These are phyloP conservation scores for Colletotrichum viniferum DNA, from an alignment of 2,329 filamentous ascomycete genomes.

Conservation along the genomic window DNA sequence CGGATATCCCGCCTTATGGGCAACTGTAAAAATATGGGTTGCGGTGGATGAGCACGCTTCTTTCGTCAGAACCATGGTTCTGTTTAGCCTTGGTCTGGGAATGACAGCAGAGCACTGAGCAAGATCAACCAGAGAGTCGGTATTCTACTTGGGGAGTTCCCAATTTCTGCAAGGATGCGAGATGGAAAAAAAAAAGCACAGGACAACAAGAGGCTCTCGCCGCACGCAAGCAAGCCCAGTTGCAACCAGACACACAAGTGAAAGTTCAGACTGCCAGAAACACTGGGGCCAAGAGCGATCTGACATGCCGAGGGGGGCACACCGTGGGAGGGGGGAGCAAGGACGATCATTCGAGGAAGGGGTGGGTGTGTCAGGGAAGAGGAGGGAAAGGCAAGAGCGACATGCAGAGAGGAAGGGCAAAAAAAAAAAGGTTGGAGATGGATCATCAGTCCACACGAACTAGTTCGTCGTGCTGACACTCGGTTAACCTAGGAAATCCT, in stretches of 20 bases:
- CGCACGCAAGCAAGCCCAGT: neutral
- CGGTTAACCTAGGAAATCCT: neutral
- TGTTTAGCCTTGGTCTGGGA: neutral
- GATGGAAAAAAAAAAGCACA: neutral
- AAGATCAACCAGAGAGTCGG: neutral
- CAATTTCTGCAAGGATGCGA: slow-evolving; percentile 1
- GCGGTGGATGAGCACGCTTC: neutral
- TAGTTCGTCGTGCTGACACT: slow-evolving; percentile 1
- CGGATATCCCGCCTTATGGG: neutral
- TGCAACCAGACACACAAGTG: neutral
- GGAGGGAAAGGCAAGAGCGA: neutral
- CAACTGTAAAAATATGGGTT: neutral
- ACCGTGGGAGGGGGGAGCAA: neutral
- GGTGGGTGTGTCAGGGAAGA: neutral
- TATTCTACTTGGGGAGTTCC: neutral
- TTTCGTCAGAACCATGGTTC: neutral
- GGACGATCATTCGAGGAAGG: neutral
- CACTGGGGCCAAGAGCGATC: neutral
- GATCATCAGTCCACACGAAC: slow-evolving; percentile 1
- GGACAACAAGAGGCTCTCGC: slow-evolving; percentile 13
- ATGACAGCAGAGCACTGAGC: neutral
- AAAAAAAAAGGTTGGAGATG: neutral
- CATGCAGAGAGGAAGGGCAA: neutral
- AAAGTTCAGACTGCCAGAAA: neutral
- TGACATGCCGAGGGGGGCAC: slow-evolving; percentile 3